phyloP scores from a whole-genome alignment of 805 yeast genomes.

The Metschnikowia proteae region DNA sequence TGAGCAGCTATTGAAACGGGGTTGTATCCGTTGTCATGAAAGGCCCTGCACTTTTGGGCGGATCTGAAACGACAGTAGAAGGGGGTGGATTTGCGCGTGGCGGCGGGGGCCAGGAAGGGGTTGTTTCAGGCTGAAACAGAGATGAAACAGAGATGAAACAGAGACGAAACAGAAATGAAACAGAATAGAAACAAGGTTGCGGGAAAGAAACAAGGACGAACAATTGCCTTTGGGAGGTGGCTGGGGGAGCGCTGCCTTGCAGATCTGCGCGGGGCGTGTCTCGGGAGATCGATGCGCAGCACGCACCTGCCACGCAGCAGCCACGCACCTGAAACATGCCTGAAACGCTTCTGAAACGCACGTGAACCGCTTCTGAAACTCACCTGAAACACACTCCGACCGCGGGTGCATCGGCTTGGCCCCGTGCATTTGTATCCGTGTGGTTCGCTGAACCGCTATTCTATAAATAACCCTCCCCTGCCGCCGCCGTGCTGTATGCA shows the following conservation, averaged over 20 bases:
- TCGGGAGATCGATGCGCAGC: background rate
- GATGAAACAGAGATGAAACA: background rate
- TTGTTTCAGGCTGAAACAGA: background rate
- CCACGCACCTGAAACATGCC: background rate
- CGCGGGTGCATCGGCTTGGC: too few relatives aligned
- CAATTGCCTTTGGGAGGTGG: background rate
- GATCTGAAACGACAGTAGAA: too few relatives aligned
- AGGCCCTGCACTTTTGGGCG: too few relatives aligned
- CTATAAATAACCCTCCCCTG: background rate
- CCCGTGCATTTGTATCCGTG: background rate
- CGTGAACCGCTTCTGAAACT: too few relatives aligned
- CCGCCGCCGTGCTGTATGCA: background rate
- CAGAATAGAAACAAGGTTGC: background rate
- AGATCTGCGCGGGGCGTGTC: conserved; percentile 2
- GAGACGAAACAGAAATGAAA: background rate
- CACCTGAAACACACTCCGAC: too few relatives aligned
- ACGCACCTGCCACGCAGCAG: background rate
- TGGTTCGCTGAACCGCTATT: background rate
- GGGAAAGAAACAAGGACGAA: background rate
- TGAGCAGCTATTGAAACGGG: too few relatives aligned
- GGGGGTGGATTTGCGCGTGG: too few relatives aligned
- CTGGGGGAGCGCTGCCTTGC: background rate
- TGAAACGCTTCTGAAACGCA: background rate
- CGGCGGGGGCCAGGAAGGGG: background rate
- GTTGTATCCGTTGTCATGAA: too few relatives aligned